phyloP scores from a whole-genome alignment of 768 basidiomycete genomes.

The Lentinula sp. region DNA sequence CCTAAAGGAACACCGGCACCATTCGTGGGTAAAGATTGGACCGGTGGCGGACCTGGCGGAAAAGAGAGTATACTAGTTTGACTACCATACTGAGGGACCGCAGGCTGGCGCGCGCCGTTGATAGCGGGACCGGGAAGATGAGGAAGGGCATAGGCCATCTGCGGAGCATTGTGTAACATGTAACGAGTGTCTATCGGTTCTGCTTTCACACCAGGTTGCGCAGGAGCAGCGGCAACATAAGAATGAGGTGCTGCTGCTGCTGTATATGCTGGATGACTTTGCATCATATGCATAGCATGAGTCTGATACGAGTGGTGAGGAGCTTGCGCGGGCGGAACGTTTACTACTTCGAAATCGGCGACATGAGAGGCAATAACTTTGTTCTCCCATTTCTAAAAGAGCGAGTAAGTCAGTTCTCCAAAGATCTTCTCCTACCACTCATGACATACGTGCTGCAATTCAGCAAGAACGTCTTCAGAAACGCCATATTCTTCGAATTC shows the following conservation, averaged over 20 bases:
- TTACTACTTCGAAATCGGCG: slow-evolving; percentile 77
- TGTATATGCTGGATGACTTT: slow-evolving; percentile 36
- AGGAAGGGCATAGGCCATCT: slow-evolving; percentile 50
- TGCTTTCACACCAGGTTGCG: slow-evolving; percentile 55
- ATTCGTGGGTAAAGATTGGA: slow-evolving; percentile 2
- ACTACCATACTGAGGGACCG: slow-evolving; percentile 45
- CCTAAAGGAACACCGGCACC: background rate
- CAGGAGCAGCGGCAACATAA: slow-evolving; percentile 25
- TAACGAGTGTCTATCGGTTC: slow-evolving; percentile 71
- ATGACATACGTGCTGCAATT: slow-evolving; percentile 78
- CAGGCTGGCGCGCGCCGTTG: slow-evolving; percentile 40
- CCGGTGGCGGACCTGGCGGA: slow-evolving; percentile 23
- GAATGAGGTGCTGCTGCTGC: slow-evolving; percentile 34
- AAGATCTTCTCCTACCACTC: background rate
- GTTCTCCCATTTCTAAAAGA: slow-evolving; percentile 84
- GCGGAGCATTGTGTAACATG: slow-evolving; percentile 39
- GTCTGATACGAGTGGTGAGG: slow-evolving; percentile 49
- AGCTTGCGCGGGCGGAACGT: slow-evolving; percentile 32
- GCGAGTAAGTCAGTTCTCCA: background rate
- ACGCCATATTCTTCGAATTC: slow-evolving; percentile 98
- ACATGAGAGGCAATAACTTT: slow-evolving; percentile 93
- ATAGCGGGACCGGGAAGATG: slow-evolving; percentile 62
- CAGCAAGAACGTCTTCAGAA: slow-evolving; percentile 81
- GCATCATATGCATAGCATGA: slow-evolving; percentile 59
- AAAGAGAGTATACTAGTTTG: slow-evolving; percentile 58